These are phyloP conservation scores for Phytophthora ohioensis DNA, from an alignment of 352 stramenopile species.

Conservation along the genomic window DNA sequence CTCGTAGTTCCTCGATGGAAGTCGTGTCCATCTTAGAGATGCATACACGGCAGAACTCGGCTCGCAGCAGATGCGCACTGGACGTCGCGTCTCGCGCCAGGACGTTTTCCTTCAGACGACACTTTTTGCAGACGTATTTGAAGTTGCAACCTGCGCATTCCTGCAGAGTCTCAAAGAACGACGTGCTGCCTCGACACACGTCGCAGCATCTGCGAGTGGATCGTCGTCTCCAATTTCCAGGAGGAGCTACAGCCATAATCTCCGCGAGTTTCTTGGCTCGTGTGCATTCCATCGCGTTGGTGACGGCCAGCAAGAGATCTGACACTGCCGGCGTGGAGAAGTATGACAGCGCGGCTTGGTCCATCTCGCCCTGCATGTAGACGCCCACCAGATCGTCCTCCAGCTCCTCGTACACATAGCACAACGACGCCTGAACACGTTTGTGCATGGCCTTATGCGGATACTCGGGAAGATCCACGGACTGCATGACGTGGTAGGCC, in stretches of 20 bases:
- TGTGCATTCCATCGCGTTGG: slow-evolving; percentile 41
- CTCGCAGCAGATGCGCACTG: slow-evolving; percentile 31
- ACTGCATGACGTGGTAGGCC: slow-evolving; percentile 58
- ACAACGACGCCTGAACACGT: slow-evolving; percentile 36
- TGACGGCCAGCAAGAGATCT: slow-evolving; percentile 35
- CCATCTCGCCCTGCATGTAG: slow-evolving; percentile 48
- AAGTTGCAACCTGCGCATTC: slow-evolving; percentile 42
- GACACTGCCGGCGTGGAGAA: slow-evolving; percentile 38
- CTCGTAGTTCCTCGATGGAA: slow-evolving; percentile 38
- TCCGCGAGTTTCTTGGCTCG: slow-evolving; percentile 47
- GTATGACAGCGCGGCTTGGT: slow-evolving; percentile 32
- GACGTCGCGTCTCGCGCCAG: slow-evolving; percentile 32
- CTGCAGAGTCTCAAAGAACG: slow-evolving; percentile 40
- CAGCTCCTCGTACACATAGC: slow-evolving; percentile 54
- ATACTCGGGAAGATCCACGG: slow-evolving; percentile 43
- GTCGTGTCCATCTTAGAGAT: slow-evolving; percentile 42
- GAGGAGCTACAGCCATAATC: slow-evolving; percentile 31
- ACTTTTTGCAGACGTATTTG: slow-evolving; percentile 47
- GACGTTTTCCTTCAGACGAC: slow-evolving; percentile 44
- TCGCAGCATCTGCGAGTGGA: slow-evolving; percentile 35
- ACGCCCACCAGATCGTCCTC: slow-evolving; percentile 41
- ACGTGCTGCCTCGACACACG: slow-evolving; percentile 40
- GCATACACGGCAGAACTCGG: slow-evolving; percentile 45
- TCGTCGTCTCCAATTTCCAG: slow-evolving; percentile 16
- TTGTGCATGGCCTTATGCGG: slow-evolving; percentile 40